Evolutionary conservation across 2,329 filamentous ascomycete species (phyloP).

Genomic region (Fusarium setosum): DNA sequence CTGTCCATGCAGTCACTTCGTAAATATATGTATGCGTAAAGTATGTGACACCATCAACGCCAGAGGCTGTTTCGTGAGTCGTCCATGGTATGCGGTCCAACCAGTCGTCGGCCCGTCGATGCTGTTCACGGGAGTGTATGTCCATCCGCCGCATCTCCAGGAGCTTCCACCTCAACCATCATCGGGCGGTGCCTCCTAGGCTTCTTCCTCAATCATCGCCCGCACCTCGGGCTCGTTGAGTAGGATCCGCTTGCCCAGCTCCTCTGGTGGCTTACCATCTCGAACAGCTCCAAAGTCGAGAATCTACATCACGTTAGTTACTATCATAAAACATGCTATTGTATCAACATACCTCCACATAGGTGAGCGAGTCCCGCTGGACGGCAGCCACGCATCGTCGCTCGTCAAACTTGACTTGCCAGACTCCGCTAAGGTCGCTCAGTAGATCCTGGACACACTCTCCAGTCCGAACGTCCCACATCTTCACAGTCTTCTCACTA

Average conservation of each 20-base stretch:
- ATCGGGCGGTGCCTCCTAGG: conserved; percentile 28
- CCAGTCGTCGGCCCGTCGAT: conserved; percentile 30
- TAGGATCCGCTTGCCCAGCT: conserved; percentile 83
- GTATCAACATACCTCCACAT: conserved; percentile 83
- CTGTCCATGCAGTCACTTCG: conserved; percentile 40
- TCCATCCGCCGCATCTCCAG: not conserved
- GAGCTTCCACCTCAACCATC: conserved; percentile 12
- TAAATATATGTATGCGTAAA: conserved; percentile 31
- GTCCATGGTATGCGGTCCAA: conserved; percentile 12
- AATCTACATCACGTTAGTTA: conserved; percentile 68
- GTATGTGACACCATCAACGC: conserved; percentile 39
- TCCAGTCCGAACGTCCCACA: conserved; percentile 96
- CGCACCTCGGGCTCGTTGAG: conserved; percentile 68
- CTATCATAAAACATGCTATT: not conserved
- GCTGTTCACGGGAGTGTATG: conserved; percentile 10
- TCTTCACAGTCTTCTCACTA: conserved; percentile 94
- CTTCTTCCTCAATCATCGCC: conserved; percentile 60
- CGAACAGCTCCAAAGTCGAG: conserved; percentile 96
- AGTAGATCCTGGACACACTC: conserved; percentile 93
- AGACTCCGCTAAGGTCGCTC: conserved; percentile 94
- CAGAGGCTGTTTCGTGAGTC: conserved; percentile 30
- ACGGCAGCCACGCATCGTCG: conserved; percentile 95
- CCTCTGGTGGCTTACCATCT: conserved; percentile 82
- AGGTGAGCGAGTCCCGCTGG: conserved; percentile 90
- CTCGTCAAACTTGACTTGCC: conserved; percentile 99